These are phyloP conservation scores for Scedosporium aurantiacum DNA, from an alignment of 2,329 filamentous ascomycete genomes.

Conservation along the genomic window DNA sequence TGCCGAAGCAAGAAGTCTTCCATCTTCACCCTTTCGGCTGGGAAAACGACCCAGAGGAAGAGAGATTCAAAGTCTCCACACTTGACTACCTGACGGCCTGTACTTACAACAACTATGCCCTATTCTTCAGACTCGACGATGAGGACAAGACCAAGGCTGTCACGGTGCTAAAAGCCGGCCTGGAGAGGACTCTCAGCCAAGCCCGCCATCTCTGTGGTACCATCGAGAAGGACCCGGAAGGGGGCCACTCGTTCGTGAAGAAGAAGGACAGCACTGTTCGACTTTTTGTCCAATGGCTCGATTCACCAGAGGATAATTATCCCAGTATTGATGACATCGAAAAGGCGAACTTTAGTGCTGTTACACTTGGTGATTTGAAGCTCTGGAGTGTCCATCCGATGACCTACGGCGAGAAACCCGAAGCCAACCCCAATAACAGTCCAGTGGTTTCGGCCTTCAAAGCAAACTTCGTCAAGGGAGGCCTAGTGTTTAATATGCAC, in stretches of 20 bases:
- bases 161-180: conserved; percentile 19
- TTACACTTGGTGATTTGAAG: conserved; percentile 21
- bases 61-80: conserved; percentile 24
- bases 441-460: conserved; percentile 26
- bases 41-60: conserved; percentile 25
- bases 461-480: conserved; percentile 29
- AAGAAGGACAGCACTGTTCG: conserved; percentile 21
- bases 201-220: conserved; percentile 24
- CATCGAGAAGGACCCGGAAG: conserved; percentile 25
- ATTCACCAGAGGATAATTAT: conserved; percentile 20
- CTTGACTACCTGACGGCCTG: conserved; percentile 23
- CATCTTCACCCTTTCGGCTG: conserved; percentile 23
- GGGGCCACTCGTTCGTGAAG: conserved; percentile 25
- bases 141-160: conserved; percentile 16
- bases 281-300: conserved; percentile 26
- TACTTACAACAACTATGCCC: conserved; percentile 25
- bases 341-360: conserved; percentile 20
- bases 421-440: conserved; percentile 21
- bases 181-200: conserved; percentile 26
- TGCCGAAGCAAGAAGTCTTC: conserved; percentile 18
- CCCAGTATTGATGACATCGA: conserved; percentile 28
- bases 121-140: conserved; percentile 27
- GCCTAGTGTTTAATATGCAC: conserved; percentile 29
- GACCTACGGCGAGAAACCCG: conserved; percentile 27
- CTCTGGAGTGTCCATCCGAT: conserved; percentile 24